phyloP scores from a whole-genome alignment of 2,329 filamentous ascomycete genomes.

The Botrytis squamosa region DNA sequence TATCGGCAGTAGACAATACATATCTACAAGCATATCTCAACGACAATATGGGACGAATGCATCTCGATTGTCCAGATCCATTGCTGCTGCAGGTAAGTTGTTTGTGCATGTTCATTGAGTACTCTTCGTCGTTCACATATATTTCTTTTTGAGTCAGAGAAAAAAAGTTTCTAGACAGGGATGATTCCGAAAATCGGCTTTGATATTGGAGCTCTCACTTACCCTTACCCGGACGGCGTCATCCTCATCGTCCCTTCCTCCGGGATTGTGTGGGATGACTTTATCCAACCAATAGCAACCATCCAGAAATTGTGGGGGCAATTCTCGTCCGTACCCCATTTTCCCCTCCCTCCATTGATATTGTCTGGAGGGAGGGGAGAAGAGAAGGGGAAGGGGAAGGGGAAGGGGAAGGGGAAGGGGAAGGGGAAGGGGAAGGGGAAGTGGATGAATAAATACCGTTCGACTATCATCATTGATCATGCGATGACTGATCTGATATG shows the following conservation, averaged over 20 bases:
- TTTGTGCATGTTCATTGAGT: not conserved
- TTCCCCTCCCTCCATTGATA: not conserved
- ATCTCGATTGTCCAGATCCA: not conserved
- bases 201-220: not conserved
- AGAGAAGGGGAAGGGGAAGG: not conserved
- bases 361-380: not conserved
- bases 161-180: not conserved
- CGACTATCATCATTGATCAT: slow-evolving; percentile 4
- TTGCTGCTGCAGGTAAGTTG: slow-evolving; percentile 6
- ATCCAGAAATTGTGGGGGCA: not conserved
- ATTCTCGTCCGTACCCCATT: not conserved
- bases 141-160: not conserved
- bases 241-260: not conserved
- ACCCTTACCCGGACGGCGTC: not conserved
- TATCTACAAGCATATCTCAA: not conserved
- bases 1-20: not conserved
- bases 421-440: not conserved
- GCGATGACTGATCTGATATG: slow-evolving; percentile 5
- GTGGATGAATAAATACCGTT: not conserved
- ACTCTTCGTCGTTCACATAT: not conserved
- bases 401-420: not conserved
- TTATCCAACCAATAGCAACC: not conserved
- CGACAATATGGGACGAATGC: not conserved
- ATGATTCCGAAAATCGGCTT: slow-evolving; percentile 7
- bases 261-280: not conserved